These are phyloP conservation scores for Mycena sanguinolenta DNA, from an alignment of 768 basidiomycete genomes.

Conservation along the genomic window DNA sequence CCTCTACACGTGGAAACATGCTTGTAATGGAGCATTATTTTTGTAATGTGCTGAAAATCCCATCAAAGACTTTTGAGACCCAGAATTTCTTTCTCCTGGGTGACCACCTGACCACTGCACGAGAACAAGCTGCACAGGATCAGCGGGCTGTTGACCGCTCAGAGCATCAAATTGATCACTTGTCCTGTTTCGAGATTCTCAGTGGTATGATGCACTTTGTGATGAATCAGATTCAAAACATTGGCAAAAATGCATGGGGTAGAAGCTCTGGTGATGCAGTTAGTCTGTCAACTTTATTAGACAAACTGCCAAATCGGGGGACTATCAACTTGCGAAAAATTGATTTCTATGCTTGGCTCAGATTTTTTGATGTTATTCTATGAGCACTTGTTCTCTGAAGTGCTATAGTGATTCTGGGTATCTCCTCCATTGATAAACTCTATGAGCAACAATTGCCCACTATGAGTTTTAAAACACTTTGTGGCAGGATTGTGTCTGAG, in stretches of 20 bases:
- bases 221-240: slow-evolving; percentile 23
- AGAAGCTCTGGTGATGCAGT: slow-evolving; percentile 2
- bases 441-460: neutral
- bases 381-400: slow-evolving; percentile 15
- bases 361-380: slow-evolving; percentile 25
- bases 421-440: neutral
- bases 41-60: neutral
- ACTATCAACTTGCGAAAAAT: slow-evolving; percentile 24
- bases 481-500: neutral
- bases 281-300: slow-evolving; percentile 1
- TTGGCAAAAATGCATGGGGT: slow-evolving; percentile 29
- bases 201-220: slow-evolving; percentile 30
- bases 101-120: neutral
- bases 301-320: slow-evolving; percentile 9
- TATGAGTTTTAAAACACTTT: neutral
- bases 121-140: neutral
- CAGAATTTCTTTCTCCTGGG: neutral
- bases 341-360: slow-evolving; percentile 30
- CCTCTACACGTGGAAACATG: slow-evolving; percentile 12
- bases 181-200: slow-evolving; percentile 20
- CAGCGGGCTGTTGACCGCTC: slow-evolving; percentile 22
- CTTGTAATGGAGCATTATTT: neutral
- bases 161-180: slow-evolving; percentile 20
- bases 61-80: neutral
- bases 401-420: neutral